Conservation (phyloP, 257 asterid species). For the Solanum chiquidenum region DNA sequence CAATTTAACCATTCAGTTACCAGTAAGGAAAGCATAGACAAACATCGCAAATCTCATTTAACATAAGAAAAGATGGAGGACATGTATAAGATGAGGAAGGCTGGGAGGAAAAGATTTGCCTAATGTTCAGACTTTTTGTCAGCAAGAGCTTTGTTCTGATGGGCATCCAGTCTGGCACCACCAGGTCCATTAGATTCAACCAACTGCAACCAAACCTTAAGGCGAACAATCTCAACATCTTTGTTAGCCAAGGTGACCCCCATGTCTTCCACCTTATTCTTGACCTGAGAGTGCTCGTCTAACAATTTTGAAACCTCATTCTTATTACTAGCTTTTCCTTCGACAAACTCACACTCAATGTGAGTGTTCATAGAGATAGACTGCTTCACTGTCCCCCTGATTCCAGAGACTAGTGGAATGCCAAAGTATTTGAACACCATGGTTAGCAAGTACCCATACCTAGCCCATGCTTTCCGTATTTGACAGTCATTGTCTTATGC, state of each 20-base stretch:
- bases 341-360: no score
- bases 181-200: no score
- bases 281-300: no score
- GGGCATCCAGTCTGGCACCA: no score
- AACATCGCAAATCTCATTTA: background rate
- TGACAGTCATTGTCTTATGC: background rate
- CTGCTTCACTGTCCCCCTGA: no score
- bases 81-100: background rate
- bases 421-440: no score
- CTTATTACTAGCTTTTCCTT: no score
- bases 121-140: background rate
- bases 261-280: background rate
- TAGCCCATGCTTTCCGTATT: background rate
- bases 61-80: no score
- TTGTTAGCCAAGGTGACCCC: background rate
- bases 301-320: no score
- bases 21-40: background rate
- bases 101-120: background rate
- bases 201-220: background rate
- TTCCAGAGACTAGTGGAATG: no score
- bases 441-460: no score
- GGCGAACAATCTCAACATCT: background rate
- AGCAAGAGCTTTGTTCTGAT: background rate
- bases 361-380: no score
- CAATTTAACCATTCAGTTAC: background rate